phyloP scores from a whole-genome alignment of 257 asterid species.

The Solanum neorickii region DNA sequence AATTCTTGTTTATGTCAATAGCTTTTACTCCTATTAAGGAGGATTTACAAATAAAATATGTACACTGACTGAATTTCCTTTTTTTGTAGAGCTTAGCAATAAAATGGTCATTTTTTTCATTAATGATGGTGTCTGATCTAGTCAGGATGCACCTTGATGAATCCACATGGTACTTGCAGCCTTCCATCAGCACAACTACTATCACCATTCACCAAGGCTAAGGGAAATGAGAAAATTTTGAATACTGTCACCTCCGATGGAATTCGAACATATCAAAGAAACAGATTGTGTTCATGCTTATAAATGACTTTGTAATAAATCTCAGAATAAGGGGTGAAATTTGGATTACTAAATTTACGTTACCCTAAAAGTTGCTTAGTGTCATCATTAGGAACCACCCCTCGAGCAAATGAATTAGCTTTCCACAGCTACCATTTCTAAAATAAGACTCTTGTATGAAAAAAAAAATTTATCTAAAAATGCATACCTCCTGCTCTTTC shows the following conservation, averaged over 20 bases:
- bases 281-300: not conserved
- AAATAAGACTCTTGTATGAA: not conserved
- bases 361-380: not conserved
- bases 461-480: not conserved
- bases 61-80: not conserved
- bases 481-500: conserved; percentile 53
- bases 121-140: not conserved
- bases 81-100: not conserved
- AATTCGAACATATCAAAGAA: not conserved
- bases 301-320: not conserved
- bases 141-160: not conserved
- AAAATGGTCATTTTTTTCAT: not conserved
- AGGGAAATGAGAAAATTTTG: not conserved
- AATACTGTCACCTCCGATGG: not conserved
- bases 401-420: not conserved
- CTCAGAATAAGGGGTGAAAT: not conserved
- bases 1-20: not conserved
- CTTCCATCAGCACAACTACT: not conserved
- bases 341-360: not conserved
- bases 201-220: not conserved
- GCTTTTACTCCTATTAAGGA: not conserved
- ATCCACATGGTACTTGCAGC: not conserved
- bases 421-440: not conserved
- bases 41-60: not conserved
- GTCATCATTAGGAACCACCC: not conserved